phyloP scores from a whole-genome alignment of 108 stramenopile genomes.

The Schizochytrium sp. region DNA sequence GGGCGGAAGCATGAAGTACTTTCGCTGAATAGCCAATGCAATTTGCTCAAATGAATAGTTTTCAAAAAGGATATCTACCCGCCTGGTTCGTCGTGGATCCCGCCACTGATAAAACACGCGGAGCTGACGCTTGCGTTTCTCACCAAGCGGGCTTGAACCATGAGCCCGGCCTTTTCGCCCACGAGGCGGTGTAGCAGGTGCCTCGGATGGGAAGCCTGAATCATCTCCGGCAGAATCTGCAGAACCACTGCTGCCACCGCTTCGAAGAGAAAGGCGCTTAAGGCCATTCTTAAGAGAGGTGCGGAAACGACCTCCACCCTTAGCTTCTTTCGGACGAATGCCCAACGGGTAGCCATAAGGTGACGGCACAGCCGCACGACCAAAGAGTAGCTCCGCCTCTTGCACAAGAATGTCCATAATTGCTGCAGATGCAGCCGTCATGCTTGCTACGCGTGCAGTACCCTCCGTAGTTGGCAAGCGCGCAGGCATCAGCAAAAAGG shows the following conservation, averaged over 20 bases:
- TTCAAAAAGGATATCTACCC: constrained; percentile 40
- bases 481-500: constrained; percentile 38
- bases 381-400: constrained; percentile 43
- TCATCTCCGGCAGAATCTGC: neutral
- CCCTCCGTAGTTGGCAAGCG: constrained; percentile 4
- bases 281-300: neutral
- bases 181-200: neutral
- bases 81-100: constrained; percentile 13
- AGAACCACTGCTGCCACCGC: neutral
- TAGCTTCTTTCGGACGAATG: constrained; percentile 1
- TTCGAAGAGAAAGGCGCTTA: constrained; percentile 42
- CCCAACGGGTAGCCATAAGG: constrained; percentile 3
- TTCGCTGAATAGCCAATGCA: constrained; percentile 52
- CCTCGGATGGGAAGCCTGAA: too few relatives aligned
- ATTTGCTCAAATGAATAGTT: constrained; percentile 52
- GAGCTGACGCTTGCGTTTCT: constrained; percentile 40
- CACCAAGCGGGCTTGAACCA: neutral
- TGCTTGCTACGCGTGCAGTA: neutral
- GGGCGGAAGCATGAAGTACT: constrained; percentile 60
- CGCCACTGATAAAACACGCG: constrained; percentile 61
- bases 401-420: constrained; percentile 54
- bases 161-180: neutral
- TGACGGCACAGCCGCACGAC: neutral
- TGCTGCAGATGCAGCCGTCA: constrained; percentile 42
- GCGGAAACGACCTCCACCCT: neutral